Percentiles rank a stretch among this genome's conserved stretches.
Evolutionary conservation across 2,329 filamentous ascomycete genomes (phyloP).

Genomic region (Annulohypoxylon truncatum): DNA sequence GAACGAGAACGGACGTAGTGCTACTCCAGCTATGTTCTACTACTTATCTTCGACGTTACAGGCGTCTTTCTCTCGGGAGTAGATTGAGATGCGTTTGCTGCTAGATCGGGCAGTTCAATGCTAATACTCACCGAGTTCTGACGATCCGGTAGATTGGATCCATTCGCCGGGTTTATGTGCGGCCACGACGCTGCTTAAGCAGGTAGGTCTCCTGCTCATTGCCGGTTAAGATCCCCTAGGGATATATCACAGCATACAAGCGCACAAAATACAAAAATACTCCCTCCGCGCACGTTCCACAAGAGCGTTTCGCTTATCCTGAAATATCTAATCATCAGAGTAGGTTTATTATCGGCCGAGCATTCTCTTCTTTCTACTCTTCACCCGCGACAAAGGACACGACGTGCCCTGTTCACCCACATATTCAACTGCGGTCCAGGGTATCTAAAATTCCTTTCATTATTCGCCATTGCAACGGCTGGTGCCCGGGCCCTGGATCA

Average conservation of each 20-base stretch:
- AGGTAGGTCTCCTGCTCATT: background rate
- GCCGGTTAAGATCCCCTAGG: background rate
- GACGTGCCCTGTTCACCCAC: background rate
- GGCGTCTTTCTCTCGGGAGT: constrained; percentile 5
- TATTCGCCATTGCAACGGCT: constrained; percentile 6
- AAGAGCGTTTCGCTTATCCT: background rate
- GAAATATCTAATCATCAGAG: background rate
- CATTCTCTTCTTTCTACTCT: background rate
- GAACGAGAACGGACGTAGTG: constrained; percentile 13
- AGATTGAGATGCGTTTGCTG: constrained; percentile 27
- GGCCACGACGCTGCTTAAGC: constrained; percentile 15
- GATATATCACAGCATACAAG: constrained; percentile 5
- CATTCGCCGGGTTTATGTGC: constrained; percentile 5
- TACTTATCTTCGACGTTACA: too few species aligned
- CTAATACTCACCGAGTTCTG: constrained; percentile 12
- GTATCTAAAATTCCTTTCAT: background rate
- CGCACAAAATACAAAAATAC: background rate
- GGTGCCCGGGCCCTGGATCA: constrained; percentile 12
- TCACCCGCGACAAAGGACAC: background rate
- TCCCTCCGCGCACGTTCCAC: background rate
- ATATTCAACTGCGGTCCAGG: background rate
- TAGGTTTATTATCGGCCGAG: background rate
- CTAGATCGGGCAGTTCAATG: constrained; percentile 31
- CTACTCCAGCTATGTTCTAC: background rate
- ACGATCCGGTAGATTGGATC: constrained; percentile 21